These are phyloP conservation scores for Solanum hybrid DNA, from an alignment of 305 asterid species.

Conservation along the genomic window DNA sequence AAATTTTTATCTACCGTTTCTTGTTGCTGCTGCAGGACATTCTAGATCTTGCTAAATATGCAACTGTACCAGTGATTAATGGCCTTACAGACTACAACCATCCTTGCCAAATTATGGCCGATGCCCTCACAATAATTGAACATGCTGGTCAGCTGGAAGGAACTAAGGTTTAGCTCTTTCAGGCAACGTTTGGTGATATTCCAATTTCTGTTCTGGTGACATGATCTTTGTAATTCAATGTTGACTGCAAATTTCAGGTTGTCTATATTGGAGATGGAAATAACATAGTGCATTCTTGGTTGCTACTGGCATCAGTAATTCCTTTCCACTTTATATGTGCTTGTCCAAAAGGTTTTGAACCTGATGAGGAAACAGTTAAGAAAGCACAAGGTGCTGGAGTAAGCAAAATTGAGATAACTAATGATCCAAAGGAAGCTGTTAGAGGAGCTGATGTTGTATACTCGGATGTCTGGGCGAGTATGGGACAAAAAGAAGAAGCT, in stretches of 20 bases:
- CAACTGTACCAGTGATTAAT: conserved; percentile 81
- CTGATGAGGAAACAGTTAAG: conserved; percentile 57
- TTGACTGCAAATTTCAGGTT: conserved; percentile 39
- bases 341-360: conserved; percentile 84
- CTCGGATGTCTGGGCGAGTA: conserved; percentile 97
- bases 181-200: neutral
- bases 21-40: conserved; percentile 53
- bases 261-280: conserved; percentile 97
- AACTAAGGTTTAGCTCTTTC: conserved; percentile 48
- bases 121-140: conserved; percentile 90
- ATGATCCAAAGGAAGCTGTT: conserved; percentile 85
- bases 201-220: neutral
- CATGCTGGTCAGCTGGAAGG: conserved; percentile 80
- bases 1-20: neutral
- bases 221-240: neutral
- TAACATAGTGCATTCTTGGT: conserved; percentile 95
- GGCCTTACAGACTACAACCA: conserved; percentile 92
- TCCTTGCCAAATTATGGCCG: conserved; percentile 98
- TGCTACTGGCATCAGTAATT: conserved; percentile 66
- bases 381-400: conserved; percentile 66
- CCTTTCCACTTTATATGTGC: conserved; percentile 95
- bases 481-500: conserved; percentile 99
- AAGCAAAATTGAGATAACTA: conserved; percentile 70
- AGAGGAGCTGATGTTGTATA: conserved; percentile 91
- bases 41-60: conserved; percentile 78